phyloP scores from a whole-genome alignment of 2,329 filamentous ascomycete species.

The Cordyceps tenuipes region DNA sequence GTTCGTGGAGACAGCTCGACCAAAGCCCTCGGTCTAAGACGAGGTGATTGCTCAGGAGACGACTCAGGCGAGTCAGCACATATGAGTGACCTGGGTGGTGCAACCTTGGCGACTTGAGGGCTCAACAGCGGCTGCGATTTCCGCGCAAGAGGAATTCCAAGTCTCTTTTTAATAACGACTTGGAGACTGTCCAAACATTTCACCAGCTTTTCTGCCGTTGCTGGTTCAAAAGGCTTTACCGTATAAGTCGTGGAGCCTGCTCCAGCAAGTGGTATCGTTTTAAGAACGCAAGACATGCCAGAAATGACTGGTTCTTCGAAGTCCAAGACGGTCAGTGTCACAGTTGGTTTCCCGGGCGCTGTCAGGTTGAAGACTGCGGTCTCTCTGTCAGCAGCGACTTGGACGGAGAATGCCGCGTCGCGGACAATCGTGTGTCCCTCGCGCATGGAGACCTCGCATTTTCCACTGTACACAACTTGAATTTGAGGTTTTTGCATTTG shows the following conservation, averaged over 20 bases:
- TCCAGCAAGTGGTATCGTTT: not conserved
- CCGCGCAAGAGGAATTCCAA: not conserved
- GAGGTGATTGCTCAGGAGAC: not conserved
- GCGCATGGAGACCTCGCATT: too few species aligned
- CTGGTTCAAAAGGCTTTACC: not conserved
- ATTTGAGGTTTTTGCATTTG: too few species aligned
- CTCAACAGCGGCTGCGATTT: not conserved
- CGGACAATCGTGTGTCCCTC: too few species aligned
- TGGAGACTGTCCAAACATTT: not conserved
- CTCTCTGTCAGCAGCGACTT: not conserved
- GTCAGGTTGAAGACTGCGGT: slow-evolving; percentile 17
- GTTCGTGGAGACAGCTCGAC: not conserved
- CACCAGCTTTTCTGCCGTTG: not conserved
- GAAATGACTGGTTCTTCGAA: slow-evolving; percentile 16
- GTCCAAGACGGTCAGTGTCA: slow-evolving; percentile 17
- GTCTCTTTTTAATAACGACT: not conserved
- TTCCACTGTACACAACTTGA: too few species aligned
- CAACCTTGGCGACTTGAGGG: not conserved
- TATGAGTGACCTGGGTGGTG: slow-evolving; percentile 16
- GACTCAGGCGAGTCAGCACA: slow-evolving; percentile 8
- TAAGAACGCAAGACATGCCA: slow-evolving; percentile 18
- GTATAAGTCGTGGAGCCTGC: not conserved
- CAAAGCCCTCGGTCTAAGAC: not conserved
- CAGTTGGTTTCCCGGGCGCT: slow-evolving; percentile 8
- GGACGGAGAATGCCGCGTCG: not conserved